phyloP scores from a whole-genome alignment of 441 rosid species.

The Aquilaria agallochum region DNA sequence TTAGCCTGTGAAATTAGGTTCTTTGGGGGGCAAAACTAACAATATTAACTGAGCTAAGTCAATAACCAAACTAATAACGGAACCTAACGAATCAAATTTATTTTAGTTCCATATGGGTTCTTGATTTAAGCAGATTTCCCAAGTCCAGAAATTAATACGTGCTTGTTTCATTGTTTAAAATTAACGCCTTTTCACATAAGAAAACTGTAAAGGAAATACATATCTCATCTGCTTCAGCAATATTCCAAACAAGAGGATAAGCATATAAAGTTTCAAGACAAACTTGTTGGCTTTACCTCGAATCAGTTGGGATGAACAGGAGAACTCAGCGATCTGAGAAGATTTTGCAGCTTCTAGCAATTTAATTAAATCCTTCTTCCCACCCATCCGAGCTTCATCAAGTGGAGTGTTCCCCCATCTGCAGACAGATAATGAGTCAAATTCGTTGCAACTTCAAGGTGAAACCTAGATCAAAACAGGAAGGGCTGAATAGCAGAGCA shows the following conservation, averaged over 20 bases:
- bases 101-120: no score
- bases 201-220: background rate
- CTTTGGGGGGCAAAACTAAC: no score
- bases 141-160: no score
- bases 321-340: conserved; percentile 43
- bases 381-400: conserved; percentile 51
- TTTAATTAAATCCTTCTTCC: conserved; percentile 56
- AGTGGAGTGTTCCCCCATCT: conserved; percentile 88
- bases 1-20: no score
- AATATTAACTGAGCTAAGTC: no score
- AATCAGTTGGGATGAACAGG: conserved; percentile 19
- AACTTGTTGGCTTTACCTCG: conserved; percentile 26
- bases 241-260: no score
- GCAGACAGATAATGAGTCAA: conserved; percentile 8
- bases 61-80: background rate
- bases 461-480: background rate
- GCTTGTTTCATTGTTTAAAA: no score
- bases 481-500: conserved; percentile 2
- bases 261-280: no score
- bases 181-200: no score
- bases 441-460: background rate
- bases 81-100: background rate
- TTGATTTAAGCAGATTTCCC: no score
- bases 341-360: conserved; percentile 59
- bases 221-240: background rate